phyloP scores from a whole-genome alignment of 169 alveolate species.

The Cryptosporidium xiaoi region DNA sequence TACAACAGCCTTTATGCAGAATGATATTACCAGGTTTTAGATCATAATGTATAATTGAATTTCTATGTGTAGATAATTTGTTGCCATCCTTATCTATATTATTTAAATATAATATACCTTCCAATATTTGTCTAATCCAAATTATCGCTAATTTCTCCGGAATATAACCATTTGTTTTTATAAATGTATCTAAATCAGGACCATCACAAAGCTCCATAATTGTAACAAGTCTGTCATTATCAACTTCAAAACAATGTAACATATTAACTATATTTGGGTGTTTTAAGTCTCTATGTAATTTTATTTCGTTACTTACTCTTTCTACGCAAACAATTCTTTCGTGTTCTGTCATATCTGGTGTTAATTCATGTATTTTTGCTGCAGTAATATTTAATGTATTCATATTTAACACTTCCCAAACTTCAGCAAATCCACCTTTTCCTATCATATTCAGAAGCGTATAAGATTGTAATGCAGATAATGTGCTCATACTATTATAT shows the following conservation, averaged over 20 bases:
- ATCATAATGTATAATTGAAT: conserved; percentile 78
- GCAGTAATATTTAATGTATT: conserved; percentile 88
- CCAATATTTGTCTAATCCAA: conserved; percentile 89
- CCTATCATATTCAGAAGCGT: conserved; percentile 88
- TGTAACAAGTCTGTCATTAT: conserved; percentile 84
- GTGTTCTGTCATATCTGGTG: conserved; percentile 86
- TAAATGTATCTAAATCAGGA: conserved; percentile 88
- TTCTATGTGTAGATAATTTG: conserved; percentile 19
- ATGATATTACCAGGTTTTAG: conserved; percentile 90
- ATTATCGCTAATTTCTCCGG: conserved; percentile 87
- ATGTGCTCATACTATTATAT: conserved; percentile 39
- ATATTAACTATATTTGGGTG: conserved; percentile 89
- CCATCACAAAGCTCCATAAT: conserved; percentile 87
- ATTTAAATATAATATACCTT: conserved; percentile 65
- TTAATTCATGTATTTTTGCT: conserved; percentile 88
- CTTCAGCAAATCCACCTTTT: conserved; percentile 92
- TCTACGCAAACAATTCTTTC: conserved; percentile 87
- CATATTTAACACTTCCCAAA: conserved; percentile 91
- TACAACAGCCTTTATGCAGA: conserved; percentile 86
- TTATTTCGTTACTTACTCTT: conserved; percentile 89
- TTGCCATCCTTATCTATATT: conserved; percentile 44
- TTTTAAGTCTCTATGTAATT: conserved; percentile 87
- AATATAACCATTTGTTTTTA: conserved; percentile 87
- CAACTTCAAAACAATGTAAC: conserved; percentile 89
- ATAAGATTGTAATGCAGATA: conserved; percentile 45